Evolutionary conservation across 495 filamentous ascomycete genomes (phyloP), one percentile per base, ranked within the genome.

Genomic region (Penicillium arizonense): DNA sequence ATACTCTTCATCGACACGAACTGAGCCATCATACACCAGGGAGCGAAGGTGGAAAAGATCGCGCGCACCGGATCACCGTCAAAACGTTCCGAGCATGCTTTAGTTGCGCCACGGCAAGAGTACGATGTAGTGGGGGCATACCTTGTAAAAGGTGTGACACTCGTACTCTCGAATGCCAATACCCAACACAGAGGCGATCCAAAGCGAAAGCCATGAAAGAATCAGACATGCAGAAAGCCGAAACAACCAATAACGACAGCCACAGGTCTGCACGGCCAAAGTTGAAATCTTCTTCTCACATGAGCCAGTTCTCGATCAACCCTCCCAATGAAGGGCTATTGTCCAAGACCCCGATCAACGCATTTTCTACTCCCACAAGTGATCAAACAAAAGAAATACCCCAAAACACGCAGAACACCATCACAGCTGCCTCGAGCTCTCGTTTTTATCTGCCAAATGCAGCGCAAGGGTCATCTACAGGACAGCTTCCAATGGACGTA

Each of bases 1-100:
- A 85, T 53, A 81, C 82, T 13, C 71, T 85, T 18, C 71, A 78
- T 58, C 78, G 81, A 12, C 82, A 85, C 57, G 77, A 80, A 51
- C 52, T 78, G 38, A 78, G 76, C 55, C 80, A 82, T 53, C 68
- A 75, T 69, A 65, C 71, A 53, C 46, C 67, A 33, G 64, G 68
- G 63, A 47, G 52, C 3, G 69, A 75, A 40, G 71, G 72, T 0
- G 65, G 65, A 13, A 70, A 69, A 58, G 75, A 70, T 55, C 67
- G 64, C 41, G 65, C 68, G 30, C 73, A 70, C 55, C 55, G 75
- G 23, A 65, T 74, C 55, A 68, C 71, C n/a, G 65, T 78, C 57
- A 71, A 80, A 55, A 73, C 74, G 2, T 76, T 76, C 39, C 67
- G 76, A 52, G 82, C 82, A 7, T 85, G 82, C 46, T 72, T 68